Conservation (phyloP, 2,329 filamentous ascomycete genomes). For the Helotiales sp. region DNA sequence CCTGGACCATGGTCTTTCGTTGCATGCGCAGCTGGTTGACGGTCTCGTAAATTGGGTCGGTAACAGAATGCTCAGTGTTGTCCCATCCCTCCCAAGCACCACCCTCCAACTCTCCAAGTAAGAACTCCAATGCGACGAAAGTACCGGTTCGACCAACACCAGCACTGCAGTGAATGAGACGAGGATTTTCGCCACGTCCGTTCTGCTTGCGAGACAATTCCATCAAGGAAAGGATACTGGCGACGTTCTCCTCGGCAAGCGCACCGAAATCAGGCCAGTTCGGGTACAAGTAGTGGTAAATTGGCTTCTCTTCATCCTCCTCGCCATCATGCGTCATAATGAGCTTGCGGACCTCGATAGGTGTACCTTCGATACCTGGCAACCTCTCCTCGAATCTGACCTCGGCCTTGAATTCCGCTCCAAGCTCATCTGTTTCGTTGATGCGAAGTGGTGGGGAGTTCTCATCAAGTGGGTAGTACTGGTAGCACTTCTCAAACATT, state of each 20-base stretch:
- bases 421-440: constrained; percentile 68
- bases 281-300: constrained; percentile 86
- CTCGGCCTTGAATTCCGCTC: constrained; percentile 69
- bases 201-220: constrained; percentile 66
- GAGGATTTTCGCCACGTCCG: constrained; percentile 65
- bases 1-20: constrained; percentile 94
- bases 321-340: constrained; percentile 52
- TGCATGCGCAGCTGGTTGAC: constrained; percentile 85
- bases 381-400: constrained; percentile 63
- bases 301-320: constrained; percentile 59
- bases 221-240: constrained; percentile 72
- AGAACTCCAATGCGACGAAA: constrained; percentile 94
- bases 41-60: constrained; percentile 76
- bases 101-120: constrained; percentile 79
- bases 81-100: constrained; percentile 56
- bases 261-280: constrained; percentile 92
- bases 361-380: constrained; percentile 59
- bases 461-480: constrained; percentile 75
- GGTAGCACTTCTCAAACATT: constrained; percentile 78
- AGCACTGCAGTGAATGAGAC: constrained; percentile 86
- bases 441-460: constrained; percentile 58
- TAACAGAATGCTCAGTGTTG: constrained; percentile 44
- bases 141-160: constrained; percentile 94
- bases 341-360: constrained; percentile 77
- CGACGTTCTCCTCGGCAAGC: constrained; percentile 70